These are phyloP conservation scores for Gastrolobium villosum DNA, from an alignment of 306 rosid species.

Conservation along the genomic window DNA sequence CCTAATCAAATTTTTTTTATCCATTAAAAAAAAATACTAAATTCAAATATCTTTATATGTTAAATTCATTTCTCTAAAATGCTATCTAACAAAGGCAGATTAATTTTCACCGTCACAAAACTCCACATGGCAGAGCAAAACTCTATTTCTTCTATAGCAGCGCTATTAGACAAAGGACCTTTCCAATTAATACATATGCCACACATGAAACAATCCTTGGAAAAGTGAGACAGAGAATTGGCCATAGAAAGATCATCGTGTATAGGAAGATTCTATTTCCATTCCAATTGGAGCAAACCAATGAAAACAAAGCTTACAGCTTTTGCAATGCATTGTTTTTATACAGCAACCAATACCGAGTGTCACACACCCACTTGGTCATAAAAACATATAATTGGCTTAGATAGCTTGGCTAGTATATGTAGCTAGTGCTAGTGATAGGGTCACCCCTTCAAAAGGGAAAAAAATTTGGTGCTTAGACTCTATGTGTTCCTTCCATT, in stretches of 20 bases:
- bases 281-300: constrained; percentile 22
- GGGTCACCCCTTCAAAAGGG: constrained; percentile 27
- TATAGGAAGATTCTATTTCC: constrained; percentile 35
- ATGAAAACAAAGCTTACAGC: constrained; percentile 35
- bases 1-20: too few species aligned
- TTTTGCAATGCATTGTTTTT: constrained; percentile 37
- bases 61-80: neutral
- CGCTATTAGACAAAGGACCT: too few species aligned
- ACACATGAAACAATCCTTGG: neutral
- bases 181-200: too few species aligned
- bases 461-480: too few species aligned
- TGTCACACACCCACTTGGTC: constrained; percentile 50
- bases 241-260: neutral
- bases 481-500: too few species aligned
- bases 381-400: constrained; percentile 33
- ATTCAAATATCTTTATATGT: neutral
- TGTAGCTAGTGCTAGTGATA: neutral
- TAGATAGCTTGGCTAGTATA: neutral
- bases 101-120: too few species aligned
- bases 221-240: neutral
- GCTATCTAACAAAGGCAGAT: too few species aligned
- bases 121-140: too few species aligned
- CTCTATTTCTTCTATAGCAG: too few species aligned
- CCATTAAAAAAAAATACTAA: neutral
- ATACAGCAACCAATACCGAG: constrained; percentile 40